Base-by-base conservation (phyloP, 2,329 filamentous ascomycete genomes). In the Cladobotryum mycophilum region DNA sequence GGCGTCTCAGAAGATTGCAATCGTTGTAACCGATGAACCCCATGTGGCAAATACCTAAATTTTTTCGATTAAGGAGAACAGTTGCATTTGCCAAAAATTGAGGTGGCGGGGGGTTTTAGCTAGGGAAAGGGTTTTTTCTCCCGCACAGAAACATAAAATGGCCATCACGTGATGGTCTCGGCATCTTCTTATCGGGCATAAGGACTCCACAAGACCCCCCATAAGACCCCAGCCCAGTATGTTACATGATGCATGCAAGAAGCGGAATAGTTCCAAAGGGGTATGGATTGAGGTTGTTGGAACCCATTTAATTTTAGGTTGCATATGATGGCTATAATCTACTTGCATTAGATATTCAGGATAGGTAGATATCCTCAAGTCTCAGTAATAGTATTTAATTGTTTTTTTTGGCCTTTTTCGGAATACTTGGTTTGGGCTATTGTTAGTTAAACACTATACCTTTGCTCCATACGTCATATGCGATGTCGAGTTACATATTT, bases 1-100 rank as follows among this genome's bases (percentile, higher is more conserved):
- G 64, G 57, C 58, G 58, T 61, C 48, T 49, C 42, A 45, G 53
- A 30, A 49, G 58, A 51, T 49, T 61, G 60, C 60, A 67, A 70
- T 69, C 67, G 67, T 69, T 69, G 67, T 70, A 70, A 64, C 66
- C 67, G 67, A 67, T 60, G 62, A 45, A 30, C 25, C 25, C 57
- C 54, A 56, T 58, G 59, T 59, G 61, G 60, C 58, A 30, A 30
- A 30, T 30, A 30, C 4, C 25, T 30, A 30, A 11, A 66, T 66
- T 61, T 59, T 68, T 66, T 68, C 66, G 60, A 66, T 66, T 67
- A 68, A 60, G 63, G 62, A 59, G 51, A 14, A 15, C 36, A 40
- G 56, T 54, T 52, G 55, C 53, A 51, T 48, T 50, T 57, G 55
- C 52, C 51, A 59, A 64, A 58, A 65, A 60, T 57, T 57, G 61